Evolutionary conservation across 139 green algal genomes (phyloP), one percentile per base, ranked within the genome.

Genomic region (Nannochloris sp.): DNA sequence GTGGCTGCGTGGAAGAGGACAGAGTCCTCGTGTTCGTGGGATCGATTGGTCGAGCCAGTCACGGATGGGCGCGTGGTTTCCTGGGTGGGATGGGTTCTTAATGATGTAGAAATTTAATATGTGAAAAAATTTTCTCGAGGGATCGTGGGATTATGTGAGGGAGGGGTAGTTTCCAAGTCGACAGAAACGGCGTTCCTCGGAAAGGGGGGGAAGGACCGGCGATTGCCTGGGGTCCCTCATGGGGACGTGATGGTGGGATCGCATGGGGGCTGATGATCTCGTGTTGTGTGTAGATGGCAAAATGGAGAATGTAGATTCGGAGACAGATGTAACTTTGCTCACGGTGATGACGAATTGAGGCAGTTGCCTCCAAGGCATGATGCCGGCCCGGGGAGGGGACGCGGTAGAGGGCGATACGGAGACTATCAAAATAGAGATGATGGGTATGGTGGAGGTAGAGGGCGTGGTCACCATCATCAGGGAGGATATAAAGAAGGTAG

Each of bases 251-350:
- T 20, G 40, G 5, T 20, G 20, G 3, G 46, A 26, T 11, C 28
- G 17, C 28, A 43, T 33, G 9, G 11, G 16, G 23, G 31, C 40
- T 44, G 14, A 58, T 67, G 20, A 5, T 6, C 12, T 63, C 29
- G 10, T 44, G 25, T 14, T 11, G 23, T n/a, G 6, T 63, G 49
- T 75, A 92, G 87, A 63, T 94, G 87, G 87, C 58, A 84, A 46
- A 69, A 79, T n/a, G 88, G 88, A 13, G 74, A 91, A 40, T 97
- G 91, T 67, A 73, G 88, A 1, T 97, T 96, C 68, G 91, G 87
- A 29, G 85, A 92, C 51, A 66, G 85, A 36, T 97, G 91, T 77
- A 95, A 97, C 68, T 97, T 97, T 75, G 91, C 91, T 2, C 91
- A 97, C 49, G 91, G 91, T 6, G 87, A 97, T 25, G 64, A 86